Percentiles rank a stretch among this genome's conserved stretches.
phyloP scores from a whole-genome alignment of 768 basidiomycete genomes.

The Leccinum fibrillosum region DNA sequence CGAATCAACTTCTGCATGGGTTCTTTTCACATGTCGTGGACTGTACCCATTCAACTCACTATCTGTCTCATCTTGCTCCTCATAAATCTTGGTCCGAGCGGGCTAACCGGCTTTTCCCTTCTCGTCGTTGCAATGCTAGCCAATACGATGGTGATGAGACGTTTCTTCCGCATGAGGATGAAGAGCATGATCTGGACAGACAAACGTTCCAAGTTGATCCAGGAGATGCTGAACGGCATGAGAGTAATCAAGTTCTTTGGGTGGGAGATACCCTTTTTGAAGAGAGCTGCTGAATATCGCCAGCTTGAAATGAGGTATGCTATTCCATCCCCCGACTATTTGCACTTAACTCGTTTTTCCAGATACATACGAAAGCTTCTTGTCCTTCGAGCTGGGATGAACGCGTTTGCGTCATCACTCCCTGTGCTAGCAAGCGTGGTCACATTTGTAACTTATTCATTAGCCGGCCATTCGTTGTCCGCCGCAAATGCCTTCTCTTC shows the following conservation, averaged over 20 bases:
- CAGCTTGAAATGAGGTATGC: conserved; percentile 63
- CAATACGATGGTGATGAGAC: conserved; percentile 72
- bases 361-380: conserved; percentile 68
- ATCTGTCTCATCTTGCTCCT: conserved; percentile 76
- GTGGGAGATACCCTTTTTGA: conserved; percentile 81
- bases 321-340: conserved; percentile 2
- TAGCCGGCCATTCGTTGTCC: conserved; percentile 62
- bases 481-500: conserved; percentile 64
- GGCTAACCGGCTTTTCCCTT: conserved; percentile 54
- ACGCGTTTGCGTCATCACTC: conserved; percentile 66
- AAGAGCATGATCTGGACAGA: background rate
- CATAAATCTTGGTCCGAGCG: conserved; percentile 63
- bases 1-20: conserved; percentile 85
- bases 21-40: conserved; percentile 64
- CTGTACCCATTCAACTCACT: conserved; percentile 54
- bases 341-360: background rate
- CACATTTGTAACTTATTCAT: conserved; percentile 73
- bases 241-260: conserved; percentile 91
- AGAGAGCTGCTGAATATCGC: conserved; percentile 67
- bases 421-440: conserved; percentile 78
- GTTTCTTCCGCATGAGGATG: conserved; percentile 49
- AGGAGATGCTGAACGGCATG: background rate
- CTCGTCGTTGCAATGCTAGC: conserved; percentile 71
- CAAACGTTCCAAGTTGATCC: background rate
- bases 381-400: conserved; percentile 61